A percentile compares a stretch with the other conserved stretches of the same genome.
These are phyloP conservation scores for Aureobasidium musti DNA, from an alignment of 2,329 filamentous ascomycete genomes.

Conservation along the genomic window DNA sequence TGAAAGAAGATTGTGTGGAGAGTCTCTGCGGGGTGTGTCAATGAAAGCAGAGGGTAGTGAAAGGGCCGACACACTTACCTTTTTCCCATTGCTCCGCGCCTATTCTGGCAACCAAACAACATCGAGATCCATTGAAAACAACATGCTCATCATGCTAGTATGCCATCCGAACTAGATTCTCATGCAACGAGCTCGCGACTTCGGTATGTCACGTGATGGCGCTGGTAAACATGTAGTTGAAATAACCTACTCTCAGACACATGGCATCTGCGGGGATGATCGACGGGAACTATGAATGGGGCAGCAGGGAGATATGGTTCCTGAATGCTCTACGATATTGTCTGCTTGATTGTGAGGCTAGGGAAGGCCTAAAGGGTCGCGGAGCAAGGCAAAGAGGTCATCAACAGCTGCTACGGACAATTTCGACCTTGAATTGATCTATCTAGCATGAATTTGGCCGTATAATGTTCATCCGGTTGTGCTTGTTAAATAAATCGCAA, in stretches of 20 bases:
- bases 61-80: neutral
- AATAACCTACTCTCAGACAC: constrained; percentile 30
- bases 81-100: neutral
- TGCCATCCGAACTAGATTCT: neutral
- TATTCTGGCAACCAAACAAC: neutral
- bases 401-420: neutral
- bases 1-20: neutral
- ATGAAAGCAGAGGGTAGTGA: neutral
- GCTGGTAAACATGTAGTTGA: constrained; percentile 6
- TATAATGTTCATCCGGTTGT: constrained; percentile 1
- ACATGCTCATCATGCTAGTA: no score
- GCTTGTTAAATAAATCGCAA: neutral
- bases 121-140: neutral
- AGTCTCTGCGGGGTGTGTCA: neutral
- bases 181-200: neutral
- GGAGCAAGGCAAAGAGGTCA: neutral
- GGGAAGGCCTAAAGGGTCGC: neutral
- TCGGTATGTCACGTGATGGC: neutral
- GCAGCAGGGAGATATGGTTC: constrained; percentile 28
- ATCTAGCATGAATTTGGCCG: neutral
- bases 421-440: neutral
- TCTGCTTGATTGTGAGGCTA: neutral
- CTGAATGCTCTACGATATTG: constrained; percentile 19
- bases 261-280: constrained; percentile 30
- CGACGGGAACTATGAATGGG: constrained; percentile 28